A percentile compares a stretch with the other conserved stretches of the same genome.
Evolutionary conservation across 2,329 filamentous ascomycete genomes (phyloP).

Genomic region (Apiospora koreana): DNA sequence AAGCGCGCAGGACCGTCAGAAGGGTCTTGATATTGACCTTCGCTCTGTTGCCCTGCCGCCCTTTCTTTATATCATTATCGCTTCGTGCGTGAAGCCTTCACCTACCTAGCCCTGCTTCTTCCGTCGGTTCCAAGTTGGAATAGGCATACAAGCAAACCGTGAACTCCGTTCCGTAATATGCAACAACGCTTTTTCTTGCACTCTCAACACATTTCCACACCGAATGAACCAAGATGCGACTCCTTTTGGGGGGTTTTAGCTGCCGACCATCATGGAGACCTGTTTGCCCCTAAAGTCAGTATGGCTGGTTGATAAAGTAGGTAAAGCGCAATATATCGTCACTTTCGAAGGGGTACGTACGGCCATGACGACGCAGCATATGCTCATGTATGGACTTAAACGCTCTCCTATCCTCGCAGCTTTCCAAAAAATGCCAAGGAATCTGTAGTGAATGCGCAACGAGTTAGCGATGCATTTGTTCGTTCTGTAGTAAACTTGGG

Average conservation of each 20-base stretch:
- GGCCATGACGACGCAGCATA: constrained; percentile 93
- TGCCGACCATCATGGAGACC: constrained; percentile 33
- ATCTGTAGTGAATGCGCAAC: constrained; percentile 42
- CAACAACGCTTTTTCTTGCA: background rate
- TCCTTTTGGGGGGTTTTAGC: constrained; percentile 22
- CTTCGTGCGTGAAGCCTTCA: background rate
- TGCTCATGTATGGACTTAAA: constrained; percentile 90
- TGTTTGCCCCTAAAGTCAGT: constrained; percentile 14
- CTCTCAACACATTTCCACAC: background rate
- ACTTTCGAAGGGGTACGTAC: constrained; percentile 49
- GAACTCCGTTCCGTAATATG: constrained; percentile 6
- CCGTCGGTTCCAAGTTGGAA: background rate
- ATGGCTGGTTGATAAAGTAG: background rate
- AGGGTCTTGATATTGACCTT: background rate
- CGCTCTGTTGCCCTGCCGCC: background rate
- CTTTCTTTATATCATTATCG: background rate
- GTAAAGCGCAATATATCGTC: background rate
- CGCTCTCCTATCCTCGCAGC: constrained; percentile 89
- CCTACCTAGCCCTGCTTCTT: background rate
- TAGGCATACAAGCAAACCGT: background rate
- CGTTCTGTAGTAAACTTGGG: background rate
- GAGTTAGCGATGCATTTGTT: background rate
- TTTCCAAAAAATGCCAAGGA: constrained; percentile 94
- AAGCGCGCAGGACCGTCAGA: background rate
- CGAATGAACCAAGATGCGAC: background rate